These are phyloP conservation scores for Cercospora canescens DNA, from an alignment of 2,329 filamentous ascomycete species.

Conservation along the genomic window DNA sequence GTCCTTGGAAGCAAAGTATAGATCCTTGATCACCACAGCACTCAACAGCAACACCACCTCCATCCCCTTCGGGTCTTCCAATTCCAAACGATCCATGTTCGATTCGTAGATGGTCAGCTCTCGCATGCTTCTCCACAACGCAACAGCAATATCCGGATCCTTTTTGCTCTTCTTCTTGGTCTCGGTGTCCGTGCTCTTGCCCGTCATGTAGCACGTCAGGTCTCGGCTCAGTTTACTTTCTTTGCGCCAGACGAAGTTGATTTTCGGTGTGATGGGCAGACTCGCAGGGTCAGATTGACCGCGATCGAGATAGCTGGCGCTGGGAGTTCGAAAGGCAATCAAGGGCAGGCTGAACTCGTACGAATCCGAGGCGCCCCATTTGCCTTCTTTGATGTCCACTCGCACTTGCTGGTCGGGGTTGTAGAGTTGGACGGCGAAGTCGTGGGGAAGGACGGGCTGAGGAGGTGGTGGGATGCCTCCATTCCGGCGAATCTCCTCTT, in stretches of 20 bases:
- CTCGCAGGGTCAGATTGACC: conserved; percentile 62
- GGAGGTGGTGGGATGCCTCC: conserved; percentile 66
- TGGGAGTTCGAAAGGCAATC: conserved; percentile 79
- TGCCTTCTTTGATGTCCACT: conserved; percentile 69
- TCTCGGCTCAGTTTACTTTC: conserved; percentile 85
- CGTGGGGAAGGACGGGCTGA: conserved; percentile 71
- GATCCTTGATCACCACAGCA: conserved; percentile 61
- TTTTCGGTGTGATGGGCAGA: conserved; percentile 61
- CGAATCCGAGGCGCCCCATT: conserved; percentile 75
- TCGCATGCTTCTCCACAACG: conserved; percentile 73
- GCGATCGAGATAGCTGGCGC: conserved; percentile 73
- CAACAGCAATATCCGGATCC: conserved; percentile 94
- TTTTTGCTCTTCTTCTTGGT: conserved; percentile 62
- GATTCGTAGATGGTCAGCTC: conserved; percentile 91
- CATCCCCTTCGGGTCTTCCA: conserved; percentile 91
- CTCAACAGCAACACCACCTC: conserved; percentile 74
- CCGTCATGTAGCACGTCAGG: conserved; percentile 83
- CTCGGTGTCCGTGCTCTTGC: conserved; percentile 67
- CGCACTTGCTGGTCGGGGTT: conserved; percentile 83
- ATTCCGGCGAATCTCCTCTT: conserved; percentile 73
- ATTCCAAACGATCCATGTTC: conserved; percentile 83
- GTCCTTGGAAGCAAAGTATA: conserved; percentile 54
- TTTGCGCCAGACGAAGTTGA: conserved; percentile 85
- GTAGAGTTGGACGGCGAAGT: conserved; percentile 86
- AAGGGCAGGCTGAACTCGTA: conserved; percentile 96